These are phyloP conservation scores for Leptomonas seymouri DNA, from an alignment of 208 protist genomes.

Conservation along the genomic window DNA sequence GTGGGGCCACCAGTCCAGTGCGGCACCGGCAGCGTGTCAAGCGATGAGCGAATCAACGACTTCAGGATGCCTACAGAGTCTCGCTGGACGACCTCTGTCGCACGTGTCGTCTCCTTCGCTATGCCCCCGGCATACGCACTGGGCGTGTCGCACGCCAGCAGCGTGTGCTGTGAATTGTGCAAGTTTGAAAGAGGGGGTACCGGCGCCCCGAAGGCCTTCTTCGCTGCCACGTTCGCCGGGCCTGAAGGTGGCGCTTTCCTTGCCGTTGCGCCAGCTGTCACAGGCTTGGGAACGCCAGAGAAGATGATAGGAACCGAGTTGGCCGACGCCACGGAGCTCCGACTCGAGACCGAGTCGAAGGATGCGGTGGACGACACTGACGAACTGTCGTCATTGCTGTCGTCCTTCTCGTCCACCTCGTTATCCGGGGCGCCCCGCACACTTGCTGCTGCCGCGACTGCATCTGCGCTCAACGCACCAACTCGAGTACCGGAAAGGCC, in stretches of 20 bases:
- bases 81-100: constrained; percentile 41
- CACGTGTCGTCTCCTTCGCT: constrained; percentile 22
- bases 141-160: constrained; percentile 16
- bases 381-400: constrained; percentile 18
- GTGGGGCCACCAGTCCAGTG: constrained; percentile 55
- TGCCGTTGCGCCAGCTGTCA: neutral
- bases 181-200: constrained; percentile 12
- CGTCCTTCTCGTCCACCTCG: constrained; percentile 5
- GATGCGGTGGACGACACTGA: constrained; percentile 9
- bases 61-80: constrained; percentile 58
- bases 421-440: no score
- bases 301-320: neutral
- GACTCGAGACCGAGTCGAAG: constrained; percentile 12
- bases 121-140: constrained; percentile 21
- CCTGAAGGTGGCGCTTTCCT: neutral
- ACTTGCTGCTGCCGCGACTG: no score
- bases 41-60: constrained; percentile 54
- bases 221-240: neutral
- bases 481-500: neutral
- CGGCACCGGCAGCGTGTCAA: constrained; percentile 52
- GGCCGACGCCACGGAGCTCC: constrained; percentile 17
- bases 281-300: constrained; percentile 2
- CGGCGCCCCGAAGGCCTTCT: constrained; percentile 1
- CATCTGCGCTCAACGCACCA: neutral
- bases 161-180: neutral